Evolutionary conservation across 805 yeast species (phyloP).

Genomic region (Suhomyces emberorum): DNA sequence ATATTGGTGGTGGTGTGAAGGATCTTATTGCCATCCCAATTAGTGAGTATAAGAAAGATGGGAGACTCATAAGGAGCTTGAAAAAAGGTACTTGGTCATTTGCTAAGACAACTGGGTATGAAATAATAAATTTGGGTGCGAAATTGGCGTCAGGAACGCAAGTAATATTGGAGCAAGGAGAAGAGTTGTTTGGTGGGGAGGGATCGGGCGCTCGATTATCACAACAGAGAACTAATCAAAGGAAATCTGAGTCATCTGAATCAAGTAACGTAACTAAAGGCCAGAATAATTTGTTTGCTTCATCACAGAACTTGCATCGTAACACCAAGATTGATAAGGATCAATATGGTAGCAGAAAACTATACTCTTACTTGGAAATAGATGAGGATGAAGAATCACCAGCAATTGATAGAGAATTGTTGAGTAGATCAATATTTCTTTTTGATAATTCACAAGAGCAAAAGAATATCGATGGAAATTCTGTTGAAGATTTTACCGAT

Average conservation of each 20-base stretch:
- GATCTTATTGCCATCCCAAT: slow-evolving; percentile 72
- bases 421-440: slow-evolving; percentile 23
- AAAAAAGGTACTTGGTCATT: slow-evolving; percentile 74
- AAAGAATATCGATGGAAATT: not conserved
- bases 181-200: slow-evolving; percentile 71
- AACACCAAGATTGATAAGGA: slow-evolving; percentile 17
- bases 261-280: not conserved
- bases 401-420: slow-evolving; percentile 14
- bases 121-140: slow-evolving; percentile 76
- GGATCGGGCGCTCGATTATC: slow-evolving; percentile 50
- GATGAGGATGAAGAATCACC: slow-evolving; percentile 25
- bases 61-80: slow-evolving; percentile 62
- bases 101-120: slow-evolving; percentile 76
- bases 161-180: slow-evolving; percentile 72
- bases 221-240: not conserved
- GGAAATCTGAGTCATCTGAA: not conserved
- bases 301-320: slow-evolving; percentile 24
- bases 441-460: slow-evolving; percentile 11
- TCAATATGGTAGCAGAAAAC: slow-evolving; percentile 20
- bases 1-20: slow-evolving; percentile 74
- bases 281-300: slow-evolving; percentile 13
- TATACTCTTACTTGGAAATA: slow-evolving; percentile 29
- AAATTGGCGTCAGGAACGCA: slow-evolving; percentile 88
- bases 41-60: slow-evolving; percentile 70
- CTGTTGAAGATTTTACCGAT: slow-evolving; percentile 16